These are phyloP conservation scores for Abrus precatorius DNA, from an alignment of 306 rosid genomes.

Conservation along the genomic window DNA sequence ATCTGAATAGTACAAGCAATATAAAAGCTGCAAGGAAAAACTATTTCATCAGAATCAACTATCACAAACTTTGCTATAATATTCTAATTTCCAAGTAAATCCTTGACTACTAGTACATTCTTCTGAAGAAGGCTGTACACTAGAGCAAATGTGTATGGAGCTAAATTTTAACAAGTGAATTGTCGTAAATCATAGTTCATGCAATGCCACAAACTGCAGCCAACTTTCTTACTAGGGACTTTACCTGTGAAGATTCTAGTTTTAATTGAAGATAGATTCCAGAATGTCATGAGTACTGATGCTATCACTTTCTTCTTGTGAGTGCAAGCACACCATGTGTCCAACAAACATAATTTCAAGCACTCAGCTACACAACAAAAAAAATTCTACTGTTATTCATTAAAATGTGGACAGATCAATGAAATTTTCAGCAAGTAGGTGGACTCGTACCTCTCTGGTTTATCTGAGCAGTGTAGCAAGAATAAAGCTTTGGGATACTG, in stretches of 20 bases:
- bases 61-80: neutral
- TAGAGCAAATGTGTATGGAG: neutral
- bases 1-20: conserved; percentile 70
- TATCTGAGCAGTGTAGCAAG: conserved; percentile 69
- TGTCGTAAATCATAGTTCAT: neutral
- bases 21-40: conserved; percentile 72
- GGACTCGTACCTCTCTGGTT: conserved; percentile 64
- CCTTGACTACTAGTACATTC: neutral
- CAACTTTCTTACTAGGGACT: neutral
- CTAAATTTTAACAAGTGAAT: neutral
- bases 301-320: conserved; percentile 77
- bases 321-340: conserved; percentile 81
- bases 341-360: conserved; percentile 64
- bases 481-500: conserved; percentile 81
- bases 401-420: conserved; percentile 18
- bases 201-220: conserved; percentile 18
- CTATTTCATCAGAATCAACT: conserved; percentile 26
- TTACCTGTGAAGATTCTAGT: conserved; percentile 81
- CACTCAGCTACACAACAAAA: conserved; percentile 59
- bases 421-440: neutral
- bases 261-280: conserved; percentile 80
- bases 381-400: conserved; percentile 6
- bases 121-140: neutral
- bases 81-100: neutral
- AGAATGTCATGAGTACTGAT: conserved; percentile 67